Evolutionary conservation across 148 eudicot genomes (phyloP).

Genomic region (Simmondsia chinensis): DNA sequence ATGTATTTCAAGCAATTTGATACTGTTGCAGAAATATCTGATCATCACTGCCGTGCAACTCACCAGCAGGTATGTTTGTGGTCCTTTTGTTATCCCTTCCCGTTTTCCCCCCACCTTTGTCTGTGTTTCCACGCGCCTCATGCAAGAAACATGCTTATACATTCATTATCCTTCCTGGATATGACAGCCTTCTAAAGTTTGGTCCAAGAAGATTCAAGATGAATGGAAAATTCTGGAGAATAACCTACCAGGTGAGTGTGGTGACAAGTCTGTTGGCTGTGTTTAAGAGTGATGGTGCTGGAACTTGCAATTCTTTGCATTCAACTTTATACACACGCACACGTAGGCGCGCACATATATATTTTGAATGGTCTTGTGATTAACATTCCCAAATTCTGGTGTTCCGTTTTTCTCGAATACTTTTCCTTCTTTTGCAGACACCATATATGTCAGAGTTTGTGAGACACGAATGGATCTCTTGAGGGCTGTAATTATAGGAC

Average conservation of each 20-base stretch:
- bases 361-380: too few relatives aligned
- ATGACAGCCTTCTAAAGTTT: constrained; percentile 43
- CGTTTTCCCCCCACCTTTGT: too few relatives aligned
- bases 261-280: too few relatives aligned
- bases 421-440: constrained; percentile 29
- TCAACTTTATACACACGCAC: too few relatives aligned
- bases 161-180: constrained; percentile 7
- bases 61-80: too few relatives aligned
- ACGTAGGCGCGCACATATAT: too few relatives aligned
- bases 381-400: too few relatives aligned
- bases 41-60: constrained; percentile 56
- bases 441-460: constrained; percentile 60
- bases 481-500: constrained; percentile 68
- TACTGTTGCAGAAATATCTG: constrained; percentile 57
- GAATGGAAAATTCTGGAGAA: constrained; percentile 76
- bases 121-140: too few relatives aligned
- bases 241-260: constrained; percentile 62
- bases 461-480: constrained; percentile 68
- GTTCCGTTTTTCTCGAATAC: too few relatives aligned
- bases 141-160: neutral
- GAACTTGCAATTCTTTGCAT: too few relatives aligned
- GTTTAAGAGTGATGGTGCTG: too few relatives aligned
- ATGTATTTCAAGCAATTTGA: constrained; percentile 58
- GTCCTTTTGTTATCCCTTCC: too few relatives aligned
- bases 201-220: constrained; percentile 76